A percentile compares a stretch with the other conserved stretches of the same genome.
phyloP scores from a whole-genome alignment of 129 eudicot species.

The Mikania micrantha region DNA sequence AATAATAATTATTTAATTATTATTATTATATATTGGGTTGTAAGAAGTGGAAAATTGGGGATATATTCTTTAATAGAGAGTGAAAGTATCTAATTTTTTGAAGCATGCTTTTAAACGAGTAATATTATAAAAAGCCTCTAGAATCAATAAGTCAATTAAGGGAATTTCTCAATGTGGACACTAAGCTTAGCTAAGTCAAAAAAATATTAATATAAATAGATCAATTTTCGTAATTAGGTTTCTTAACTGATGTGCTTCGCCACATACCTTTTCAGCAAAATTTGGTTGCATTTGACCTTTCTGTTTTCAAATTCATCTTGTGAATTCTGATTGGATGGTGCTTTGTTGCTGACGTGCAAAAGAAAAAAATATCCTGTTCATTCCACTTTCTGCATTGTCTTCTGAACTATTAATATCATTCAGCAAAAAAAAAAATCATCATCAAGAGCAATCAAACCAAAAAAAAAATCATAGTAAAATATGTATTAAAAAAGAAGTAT shows the following conservation, averaged over 20 bases:
- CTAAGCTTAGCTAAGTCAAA: constrained; percentile 15
- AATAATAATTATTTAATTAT: too few species aligned
- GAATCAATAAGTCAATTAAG: constrained; percentile 16
- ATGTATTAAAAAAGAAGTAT: neutral
- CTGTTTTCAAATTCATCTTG: neutral
- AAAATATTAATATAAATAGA: constrained; percentile 4
- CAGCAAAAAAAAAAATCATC: too few species aligned
- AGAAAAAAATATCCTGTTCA: constrained; percentile 19
- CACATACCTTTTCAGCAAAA: constrained; percentile 1
- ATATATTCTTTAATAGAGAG: constrained; percentile 31
- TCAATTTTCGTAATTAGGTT: constrained; percentile 2
- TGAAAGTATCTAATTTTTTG: constrained; percentile 4
- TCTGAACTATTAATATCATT: constrained; percentile 13
- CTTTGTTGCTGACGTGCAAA: constrained; percentile 34
- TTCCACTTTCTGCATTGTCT: constrained; percentile 23
- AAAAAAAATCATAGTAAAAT: neutral
- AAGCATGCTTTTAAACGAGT: constrained; percentile 13
- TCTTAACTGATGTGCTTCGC: neutral
- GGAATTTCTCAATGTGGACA: constrained; percentile 11
- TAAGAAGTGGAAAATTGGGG: constrained; percentile 17
- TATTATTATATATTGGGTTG: constrained; percentile 11
- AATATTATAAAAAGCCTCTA: neutral
- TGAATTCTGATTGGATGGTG: constrained; percentile 13
- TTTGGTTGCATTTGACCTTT: constrained; percentile 4
- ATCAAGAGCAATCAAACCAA: constrained; percentile 9